Evolutionary conservation across 129 eudicot species (phyloP).

Genomic region (Lonicera japonica): DNA sequence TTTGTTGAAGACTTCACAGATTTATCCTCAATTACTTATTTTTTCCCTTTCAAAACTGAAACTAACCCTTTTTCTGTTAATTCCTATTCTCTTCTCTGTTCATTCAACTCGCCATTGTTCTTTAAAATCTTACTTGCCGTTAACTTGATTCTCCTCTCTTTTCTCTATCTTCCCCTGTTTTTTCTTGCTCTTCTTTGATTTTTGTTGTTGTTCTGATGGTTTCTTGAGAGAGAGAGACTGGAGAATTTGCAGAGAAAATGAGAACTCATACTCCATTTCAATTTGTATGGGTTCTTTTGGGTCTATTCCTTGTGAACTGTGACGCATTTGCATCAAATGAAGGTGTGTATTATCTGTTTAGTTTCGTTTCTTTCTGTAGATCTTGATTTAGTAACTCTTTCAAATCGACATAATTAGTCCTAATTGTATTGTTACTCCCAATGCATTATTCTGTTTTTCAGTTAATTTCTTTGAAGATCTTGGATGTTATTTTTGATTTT

Average conservation of each 20-base stretch:
- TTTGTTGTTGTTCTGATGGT: constrained; percentile 22
- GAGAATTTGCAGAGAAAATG: constrained; percentile 32
- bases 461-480: constrained; percentile 11
- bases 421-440: not conserved
- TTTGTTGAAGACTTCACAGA: constrained; percentile 31
- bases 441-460: constrained; percentile 15
- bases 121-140: constrained; percentile 9
- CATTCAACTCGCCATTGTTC: constrained; percentile 3
- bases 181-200: constrained; percentile 4
- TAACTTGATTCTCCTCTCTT: constrained; percentile 13
- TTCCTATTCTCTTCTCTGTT: constrained; percentile 3
- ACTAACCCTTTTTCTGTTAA: not conserved
- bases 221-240: not conserved
- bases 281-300: constrained; percentile 38
- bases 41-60: not conserved
- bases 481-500: no score
- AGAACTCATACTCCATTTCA: constrained; percentile 27
- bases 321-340: constrained; percentile 56
- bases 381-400: constrained; percentile 25
- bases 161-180: not conserved
- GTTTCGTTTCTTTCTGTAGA: constrained; percentile 12
- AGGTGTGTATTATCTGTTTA: constrained; percentile 33
- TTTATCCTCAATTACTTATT: constrained; percentile 20
- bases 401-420: not conserved
- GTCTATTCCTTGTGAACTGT: constrained; percentile 32